Evolutionary conservation across 495 filamentous ascomycete genomes (phyloP).

Genomic region (Xylaria nigripes): DNA sequence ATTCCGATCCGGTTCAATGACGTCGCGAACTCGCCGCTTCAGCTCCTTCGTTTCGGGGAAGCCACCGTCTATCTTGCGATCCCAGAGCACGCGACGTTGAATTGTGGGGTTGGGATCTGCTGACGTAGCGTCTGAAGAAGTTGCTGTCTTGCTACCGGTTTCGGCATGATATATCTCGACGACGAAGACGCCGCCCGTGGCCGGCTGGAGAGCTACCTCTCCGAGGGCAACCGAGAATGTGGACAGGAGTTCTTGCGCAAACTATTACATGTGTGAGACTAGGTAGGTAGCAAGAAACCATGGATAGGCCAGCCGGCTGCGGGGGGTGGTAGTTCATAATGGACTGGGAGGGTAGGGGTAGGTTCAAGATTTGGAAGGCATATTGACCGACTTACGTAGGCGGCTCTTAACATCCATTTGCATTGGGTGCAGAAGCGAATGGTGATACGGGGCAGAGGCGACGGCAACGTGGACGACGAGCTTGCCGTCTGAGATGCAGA

Average conservation of each 20-base stretch:
- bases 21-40: slow-evolving; percentile 80
- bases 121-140: neutral
- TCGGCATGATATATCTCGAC: slow-evolving; percentile 53
- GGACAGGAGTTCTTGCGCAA: slow-evolving; percentile 94
- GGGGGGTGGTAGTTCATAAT: neutral
- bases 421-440: slow-evolving; percentile 80
- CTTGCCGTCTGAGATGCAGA: neutral
- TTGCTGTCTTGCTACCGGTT: slow-evolving; percentile 62
- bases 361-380: neutral
- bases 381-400: slow-evolving; percentile 53
- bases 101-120: neutral
- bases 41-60: slow-evolving; percentile 90
- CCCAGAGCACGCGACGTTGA: slow-evolving; percentile 58
- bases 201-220: slow-evolving; percentile 81
- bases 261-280: slow-evolving; percentile 43
- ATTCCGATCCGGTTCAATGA: slow-evolving; percentile 66
- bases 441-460: slow-evolving; percentile 53
- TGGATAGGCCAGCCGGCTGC: neutral
- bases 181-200: slow-evolving; percentile 76
- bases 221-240: slow-evolving; percentile 82
- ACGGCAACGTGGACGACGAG: neutral
- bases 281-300: slow-evolving; percentile 1
- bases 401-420: slow-evolving; percentile 85
- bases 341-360: slow-evolving; percentile 4
- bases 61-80: slow-evolving; percentile 78